phyloP scores from a whole-genome alignment of 345 rosid species.

The Nephelium lappaceum region DNA sequence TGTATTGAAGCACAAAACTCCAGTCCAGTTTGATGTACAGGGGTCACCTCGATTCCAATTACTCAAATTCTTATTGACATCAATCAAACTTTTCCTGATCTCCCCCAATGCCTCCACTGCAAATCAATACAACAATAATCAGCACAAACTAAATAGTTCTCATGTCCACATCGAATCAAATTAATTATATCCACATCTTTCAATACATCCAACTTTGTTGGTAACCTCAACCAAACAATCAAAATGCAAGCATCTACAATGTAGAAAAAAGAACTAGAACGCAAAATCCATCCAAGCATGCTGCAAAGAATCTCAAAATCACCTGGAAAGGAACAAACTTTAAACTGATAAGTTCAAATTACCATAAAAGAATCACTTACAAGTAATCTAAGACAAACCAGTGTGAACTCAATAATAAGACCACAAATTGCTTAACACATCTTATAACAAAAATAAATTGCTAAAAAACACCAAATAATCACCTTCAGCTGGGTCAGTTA shows the following conservation, averaged over 20 bases:
- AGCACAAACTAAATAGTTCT: neutral
- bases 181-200: neutral
- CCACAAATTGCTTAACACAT: neutral
- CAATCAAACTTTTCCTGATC: constrained; percentile 56
- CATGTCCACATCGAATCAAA: neutral
- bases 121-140: constrained; percentile 16
- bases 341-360: neutral
- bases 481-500: constrained; percentile 82
- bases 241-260: constrained; percentile 1
- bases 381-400: neutral
- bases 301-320: neutral
- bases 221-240: neutral
- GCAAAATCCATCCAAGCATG: neutral
- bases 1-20: constrained; percentile 68
- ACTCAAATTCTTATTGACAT: constrained; percentile 58
- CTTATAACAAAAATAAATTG: neutral
- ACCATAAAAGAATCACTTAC: neutral
- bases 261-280: neutral
- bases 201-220: neutral
- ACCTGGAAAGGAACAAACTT: neutral
- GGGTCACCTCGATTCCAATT: constrained; percentile 90
- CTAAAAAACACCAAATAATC: neutral
- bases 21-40: constrained; percentile 86
- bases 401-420: neutral
- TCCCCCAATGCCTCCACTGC: constrained; percentile 69